Base-by-base conservation (phyloP, 768 basidiomycete species). In the Lactarius akahatsu region DNA sequence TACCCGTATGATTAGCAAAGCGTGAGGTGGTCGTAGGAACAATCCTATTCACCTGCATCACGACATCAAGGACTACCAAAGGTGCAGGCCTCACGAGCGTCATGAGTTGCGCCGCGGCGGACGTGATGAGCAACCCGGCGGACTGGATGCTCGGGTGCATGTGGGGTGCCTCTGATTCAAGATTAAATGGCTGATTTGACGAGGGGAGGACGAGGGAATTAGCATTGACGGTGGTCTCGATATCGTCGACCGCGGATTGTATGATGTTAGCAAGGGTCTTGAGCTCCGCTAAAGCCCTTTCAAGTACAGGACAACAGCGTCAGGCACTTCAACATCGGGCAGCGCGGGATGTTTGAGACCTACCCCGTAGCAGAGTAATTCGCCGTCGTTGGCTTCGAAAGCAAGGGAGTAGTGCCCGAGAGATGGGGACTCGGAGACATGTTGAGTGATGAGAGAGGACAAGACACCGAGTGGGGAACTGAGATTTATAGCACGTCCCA, bases 251-350 rank as follows among this genome's bases (percentile, higher is more conserved):
- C 3, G 61, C 52, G 18, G 61, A 32, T 34, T 61, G 41, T 16
- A 61, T 61, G 26, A 61, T 61, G 32, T 50, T 36, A 15, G 61
- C 40, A 47, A 61, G 61, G 20, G 61, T 5, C 30, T 61, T 61
- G 23, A 61, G 61, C 32, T 61, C 61, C 8, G 30, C 34, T 10
- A 56, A 56, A 6, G n/a, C 30, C 16, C 55, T 56, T 50, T 23
- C n/a, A 11, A 9, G 7, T 18, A 2, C 1, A 56, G 34, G 55
- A 56, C 16, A 56, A 15, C 30, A 34, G 4, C 8, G 28, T 56
- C 55, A 56, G 16, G 54, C 2, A 34, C 2, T 1, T 34, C 30
- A 11, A 28, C 10, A 8, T 16, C 16, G 16, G 54, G 55, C 6
- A 56, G 8, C 7, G 20, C 10, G 28, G 30, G 23, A 23, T 11